phyloP scores from a whole-genome alignment of 2,329 filamentous ascomycete species.

The Paecilomyces formosus region DNA sequence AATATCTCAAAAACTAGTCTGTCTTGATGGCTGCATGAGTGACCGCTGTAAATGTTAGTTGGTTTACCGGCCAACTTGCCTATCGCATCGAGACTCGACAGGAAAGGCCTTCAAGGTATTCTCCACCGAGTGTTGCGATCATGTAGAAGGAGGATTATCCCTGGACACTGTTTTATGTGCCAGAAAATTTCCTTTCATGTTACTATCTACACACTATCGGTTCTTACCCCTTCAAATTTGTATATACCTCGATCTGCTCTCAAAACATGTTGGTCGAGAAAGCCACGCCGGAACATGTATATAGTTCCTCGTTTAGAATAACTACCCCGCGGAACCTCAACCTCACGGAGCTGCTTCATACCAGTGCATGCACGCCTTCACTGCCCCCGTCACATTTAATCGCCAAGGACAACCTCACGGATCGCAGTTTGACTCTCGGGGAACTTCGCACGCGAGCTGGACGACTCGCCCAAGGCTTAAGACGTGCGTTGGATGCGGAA shows the following conservation, averaged over 20 bases:
- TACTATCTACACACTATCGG: neutral
- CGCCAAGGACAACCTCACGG: constrained; percentile 37
- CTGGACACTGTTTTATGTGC: neutral
- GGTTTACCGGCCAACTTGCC: neutral
- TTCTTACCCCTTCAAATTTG: neutral
- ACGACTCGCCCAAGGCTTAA: constrained; percentile 33
- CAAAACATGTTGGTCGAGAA: neutral
- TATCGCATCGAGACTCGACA: neutral
- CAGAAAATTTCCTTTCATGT: neutral
- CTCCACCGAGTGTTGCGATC: neutral
- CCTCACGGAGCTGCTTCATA: constrained; percentile 39
- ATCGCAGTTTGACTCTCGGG: constrained; percentile 40
- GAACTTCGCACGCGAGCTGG: constrained; percentile 36
- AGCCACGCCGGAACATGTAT: neutral
- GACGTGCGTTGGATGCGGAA: constrained; percentile 16
- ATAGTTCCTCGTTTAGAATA: neutral
- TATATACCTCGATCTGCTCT: neutral
- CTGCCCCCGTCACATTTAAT: constrained; percentile 38
- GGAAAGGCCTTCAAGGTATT: neutral
- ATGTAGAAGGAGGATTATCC: neutral
- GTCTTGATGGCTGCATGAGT: neutral
- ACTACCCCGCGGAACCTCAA: constrained; percentile 33
- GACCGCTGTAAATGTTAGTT: neutral
- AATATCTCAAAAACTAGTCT: neutral
- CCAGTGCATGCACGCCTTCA: constrained; percentile 16